Base-by-base conservation (phyloP, 2,329 filamentous ascomycete species). In the Ophidiomyces ophidiicola region DNA sequence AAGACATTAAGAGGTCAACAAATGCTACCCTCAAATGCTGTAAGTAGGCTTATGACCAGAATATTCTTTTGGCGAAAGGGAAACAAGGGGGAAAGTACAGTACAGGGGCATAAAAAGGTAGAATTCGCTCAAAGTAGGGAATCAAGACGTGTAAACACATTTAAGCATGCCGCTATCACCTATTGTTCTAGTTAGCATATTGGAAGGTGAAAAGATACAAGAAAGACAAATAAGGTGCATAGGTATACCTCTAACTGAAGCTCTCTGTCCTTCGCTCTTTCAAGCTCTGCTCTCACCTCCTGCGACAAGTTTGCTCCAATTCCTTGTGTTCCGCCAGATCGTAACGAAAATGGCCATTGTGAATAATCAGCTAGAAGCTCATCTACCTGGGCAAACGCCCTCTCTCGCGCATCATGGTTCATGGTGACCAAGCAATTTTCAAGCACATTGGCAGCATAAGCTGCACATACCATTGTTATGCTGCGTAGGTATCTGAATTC, bases 401-500 rank as follows among this genome's bases (percentile, higher is more conserved):
- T 73, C 65, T 98, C 90, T 51, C 90, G 72, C 41, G 88, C 80
- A 67, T 98, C 90, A 58, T 96, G 90, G 50, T 87, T 85, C 47
- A 98, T 75, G 10, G 83, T 92, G 41, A 83, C 84, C 53, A 98
- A 68, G n/a, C 88, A 90, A 57, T 98, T 98, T 67, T 98, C 90
- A 43, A 98, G 74, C 19, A 98, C 90, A 55, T 98, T 98, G 46
- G 90, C 90, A 32, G 90, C 90, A 62, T 98, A 96, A 32, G 90
- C 88, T 36, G 88, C 90, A 66, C 90, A 98, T 39, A 98, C 85
- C 87, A 98, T 94, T 52, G 82, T 72, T 49, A 98, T 77, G 32
- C 90, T 96, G 51, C 90, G 78, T 49, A 90, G 67, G 62, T 93
- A 92, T 58, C 90, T 77, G 67, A 93, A 94, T 55, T 96, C 88